Percentiles rank a stretch among this genome's conserved stretches.
phyloP scores from a whole-genome alignment of 768 basidiomycete genomes.

The Pholiota conissans region DNA sequence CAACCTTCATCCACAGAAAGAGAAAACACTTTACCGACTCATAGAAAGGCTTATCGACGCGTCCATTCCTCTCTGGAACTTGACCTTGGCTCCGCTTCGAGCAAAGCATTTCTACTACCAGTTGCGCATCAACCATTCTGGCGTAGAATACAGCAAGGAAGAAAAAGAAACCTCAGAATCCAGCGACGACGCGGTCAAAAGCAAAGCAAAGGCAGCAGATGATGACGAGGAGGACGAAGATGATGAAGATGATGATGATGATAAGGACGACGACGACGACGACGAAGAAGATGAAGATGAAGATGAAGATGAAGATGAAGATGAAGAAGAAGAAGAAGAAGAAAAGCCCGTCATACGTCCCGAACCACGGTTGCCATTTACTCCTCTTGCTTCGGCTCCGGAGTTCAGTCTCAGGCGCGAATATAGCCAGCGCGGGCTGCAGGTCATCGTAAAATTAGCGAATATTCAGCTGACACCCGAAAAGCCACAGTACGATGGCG shows the following conservation, averaged over 20 bases:
- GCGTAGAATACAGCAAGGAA: no score
- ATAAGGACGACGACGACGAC: no score
- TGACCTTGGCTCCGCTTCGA: constrained; percentile 19
- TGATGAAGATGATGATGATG: neutral
- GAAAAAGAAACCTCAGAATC: no score
- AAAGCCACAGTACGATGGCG: constrained; percentile 25
- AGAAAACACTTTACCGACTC: constrained; percentile 24
- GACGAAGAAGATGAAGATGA: constrained; percentile 16
- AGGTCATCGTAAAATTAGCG: constrained; percentile 27
- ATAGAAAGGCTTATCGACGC: constrained; percentile 26
- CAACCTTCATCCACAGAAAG: constrained; percentile 34
- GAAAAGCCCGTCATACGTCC: constrained; percentile 11
- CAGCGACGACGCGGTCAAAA: no score
- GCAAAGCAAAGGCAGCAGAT: no score
- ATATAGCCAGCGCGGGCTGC: constrained; percentile 13
- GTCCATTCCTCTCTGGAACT: constrained; percentile 34
- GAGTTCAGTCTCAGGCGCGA: constrained; percentile 12
- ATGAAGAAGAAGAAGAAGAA: constrained; percentile 13
- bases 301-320: constrained; percentile 3
- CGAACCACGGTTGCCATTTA: constrained; percentile 19
- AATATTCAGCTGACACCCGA: constrained; percentile 32
- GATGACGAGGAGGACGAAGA: neutral
- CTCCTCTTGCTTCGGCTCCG: constrained; percentile 1
- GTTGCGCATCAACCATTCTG: no score
- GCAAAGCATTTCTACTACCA: no score